phyloP scores from a whole-genome alignment of 2,329 filamentous ascomycete genomes.

The Xylaria sp. region DNA sequence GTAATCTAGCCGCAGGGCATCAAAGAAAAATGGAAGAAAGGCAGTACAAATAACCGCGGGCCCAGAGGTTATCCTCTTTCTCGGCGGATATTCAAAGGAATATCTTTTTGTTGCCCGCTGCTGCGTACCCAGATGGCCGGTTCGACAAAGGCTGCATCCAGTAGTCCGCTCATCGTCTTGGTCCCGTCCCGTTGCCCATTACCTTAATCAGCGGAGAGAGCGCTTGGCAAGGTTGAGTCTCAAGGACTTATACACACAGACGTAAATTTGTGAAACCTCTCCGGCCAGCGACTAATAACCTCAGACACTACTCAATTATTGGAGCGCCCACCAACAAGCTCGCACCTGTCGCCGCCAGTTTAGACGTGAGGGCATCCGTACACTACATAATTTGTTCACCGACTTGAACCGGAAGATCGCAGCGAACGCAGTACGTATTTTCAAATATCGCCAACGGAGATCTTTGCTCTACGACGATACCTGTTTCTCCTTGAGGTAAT shows the following conservation, averaged over 20 bases:
- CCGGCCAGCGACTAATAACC: slow-evolving; percentile 9
- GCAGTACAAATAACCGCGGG: slow-evolving; percentile 47
- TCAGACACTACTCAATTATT: slow-evolving; percentile 8
- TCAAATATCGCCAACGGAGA: slow-evolving; percentile 12
- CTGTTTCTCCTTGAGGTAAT: slow-evolving; percentile 30
- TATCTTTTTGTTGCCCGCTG: slow-evolving; percentile 38
- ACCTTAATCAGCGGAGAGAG: slow-evolving; percentile 31
- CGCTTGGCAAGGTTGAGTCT: slow-evolving; percentile 17
- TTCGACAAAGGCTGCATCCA: slow-evolving; percentile 44
- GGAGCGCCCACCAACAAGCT: neutral
- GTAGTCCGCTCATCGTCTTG: slow-evolving; percentile 33
- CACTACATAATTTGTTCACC: slow-evolving; percentile 4
- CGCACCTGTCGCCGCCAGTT: slow-evolving; percentile 3
- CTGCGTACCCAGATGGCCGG: slow-evolving; percentile 37
- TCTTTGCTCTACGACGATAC: neutral
- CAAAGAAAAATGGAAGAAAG: slow-evolving; percentile 42
- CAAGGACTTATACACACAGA: slow-evolving; percentile 23
- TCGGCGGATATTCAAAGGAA: slow-evolving; percentile 34
- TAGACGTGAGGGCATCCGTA: neutral
- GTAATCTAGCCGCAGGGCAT: slow-evolving; percentile 39
- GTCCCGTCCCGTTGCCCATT: slow-evolving; percentile 27
- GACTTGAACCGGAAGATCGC: slow-evolving; percentile 14
- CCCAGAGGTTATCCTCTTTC: slow-evolving; percentile 42
- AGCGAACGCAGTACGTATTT: slow-evolving; percentile 12
- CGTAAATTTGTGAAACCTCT: slow-evolving; percentile 22